These are phyloP conservation scores for Begonia fuchsioides DNA, from an alignment of 306 rosid genomes.

Conservation along the genomic window DNA sequence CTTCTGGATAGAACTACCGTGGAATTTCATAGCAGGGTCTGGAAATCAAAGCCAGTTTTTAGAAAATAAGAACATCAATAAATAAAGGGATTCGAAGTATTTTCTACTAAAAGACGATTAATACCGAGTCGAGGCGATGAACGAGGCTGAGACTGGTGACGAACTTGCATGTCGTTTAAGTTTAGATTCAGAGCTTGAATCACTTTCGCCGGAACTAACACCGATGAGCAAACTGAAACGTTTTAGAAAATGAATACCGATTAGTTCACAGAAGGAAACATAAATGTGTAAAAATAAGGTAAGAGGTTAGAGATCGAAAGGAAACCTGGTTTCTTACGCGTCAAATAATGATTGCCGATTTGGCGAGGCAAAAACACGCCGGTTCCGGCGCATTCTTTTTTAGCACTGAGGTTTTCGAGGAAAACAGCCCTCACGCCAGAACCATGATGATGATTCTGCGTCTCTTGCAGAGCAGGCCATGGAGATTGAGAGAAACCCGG, in stretches of 20 bases:
- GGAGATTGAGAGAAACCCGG: conserved; percentile 24
- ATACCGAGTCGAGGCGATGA: conserved; percentile 35
- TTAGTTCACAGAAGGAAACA: too few relatives aligned
- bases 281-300: background rate
- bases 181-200: conserved; percentile 47
- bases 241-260: background rate
- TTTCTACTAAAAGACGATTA: background rate
- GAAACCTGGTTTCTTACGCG: conserved; percentile 26
- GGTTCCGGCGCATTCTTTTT: conserved; percentile 37
- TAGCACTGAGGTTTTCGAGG: conserved; percentile 11
- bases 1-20: conserved; percentile 15
- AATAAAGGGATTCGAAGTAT: too few relatives aligned
- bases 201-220: conserved; percentile 50
- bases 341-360: conserved; percentile 5
- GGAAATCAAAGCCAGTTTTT: background rate
- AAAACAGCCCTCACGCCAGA: conserved; percentile 41
- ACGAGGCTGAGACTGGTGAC: conserved; percentile 17
- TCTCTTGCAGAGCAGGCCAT: conserved; percentile 41
- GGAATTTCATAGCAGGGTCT: conserved; percentile 13
- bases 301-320: background rate
- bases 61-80: too few relatives aligned
- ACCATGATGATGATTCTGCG: conserved; percentile 17
- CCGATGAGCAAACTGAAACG: conserved; percentile 33
- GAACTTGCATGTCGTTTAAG: conserved; percentile 22
- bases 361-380: conserved; percentile 55